A percentile compares a stretch with the other conserved stretches of the same genome.
These are phyloP conservation scores for Arachnomyces sp. DNA, from an alignment of 2,329 filamentous ascomycete species.

Conservation along the genomic window DNA sequence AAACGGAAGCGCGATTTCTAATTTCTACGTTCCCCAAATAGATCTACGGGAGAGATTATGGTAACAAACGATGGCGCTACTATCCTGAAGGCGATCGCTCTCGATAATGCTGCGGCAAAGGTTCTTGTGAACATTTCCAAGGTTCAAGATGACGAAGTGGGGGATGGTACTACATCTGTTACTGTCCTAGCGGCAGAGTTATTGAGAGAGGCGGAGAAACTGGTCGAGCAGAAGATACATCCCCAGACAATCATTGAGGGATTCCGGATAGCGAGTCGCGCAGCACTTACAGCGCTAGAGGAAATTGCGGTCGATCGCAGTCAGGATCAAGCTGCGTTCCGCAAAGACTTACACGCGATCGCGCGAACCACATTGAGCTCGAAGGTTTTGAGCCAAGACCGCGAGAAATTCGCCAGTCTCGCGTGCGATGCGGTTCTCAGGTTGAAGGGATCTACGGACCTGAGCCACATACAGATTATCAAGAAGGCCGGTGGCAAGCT, in stretches of 20 bases:
- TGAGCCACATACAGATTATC: slow-evolving; percentile 98
- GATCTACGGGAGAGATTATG: slow-evolving; percentile 92
- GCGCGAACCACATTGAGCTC: slow-evolving; percentile 93
- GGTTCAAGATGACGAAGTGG: slow-evolving; percentile 97
- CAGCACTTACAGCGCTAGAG: slow-evolving; percentile 76
- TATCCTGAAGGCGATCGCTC: slow-evolving; percentile 94
- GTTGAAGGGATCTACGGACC: slow-evolving; percentile 80
- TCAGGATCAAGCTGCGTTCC: slow-evolving; percentile 72
- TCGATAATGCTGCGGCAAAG: slow-evolving; percentile 97
- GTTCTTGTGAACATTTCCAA: slow-evolving; percentile 99
- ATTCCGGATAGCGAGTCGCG: slow-evolving; percentile 90
- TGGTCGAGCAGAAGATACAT: slow-evolving; percentile 97
- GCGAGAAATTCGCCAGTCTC: slow-evolving; percentile 80
- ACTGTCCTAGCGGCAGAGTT: slow-evolving; percentile 91
- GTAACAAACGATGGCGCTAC: slow-evolving; percentile 98
- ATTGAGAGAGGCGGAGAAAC: slow-evolving; percentile 89
- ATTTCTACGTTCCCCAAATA: slow-evolving; percentile 30
- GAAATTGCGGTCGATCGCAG: slow-evolving; percentile 84
- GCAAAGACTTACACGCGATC: slow-evolving; percentile 81
- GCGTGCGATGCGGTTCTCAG: slow-evolving; percentile 87
- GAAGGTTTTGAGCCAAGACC: slow-evolving; percentile 87
- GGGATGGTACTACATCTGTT: slow-evolving; percentile 97
- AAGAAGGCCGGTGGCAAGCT: slow-evolving; percentile 98
- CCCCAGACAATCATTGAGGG: slow-evolving; percentile 99
- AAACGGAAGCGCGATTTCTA: slow-evolving; percentile 3